Evolutionary conservation across 257 asterid genomes (phyloP).

Genomic region (Plectranthus barbatus): DNA sequence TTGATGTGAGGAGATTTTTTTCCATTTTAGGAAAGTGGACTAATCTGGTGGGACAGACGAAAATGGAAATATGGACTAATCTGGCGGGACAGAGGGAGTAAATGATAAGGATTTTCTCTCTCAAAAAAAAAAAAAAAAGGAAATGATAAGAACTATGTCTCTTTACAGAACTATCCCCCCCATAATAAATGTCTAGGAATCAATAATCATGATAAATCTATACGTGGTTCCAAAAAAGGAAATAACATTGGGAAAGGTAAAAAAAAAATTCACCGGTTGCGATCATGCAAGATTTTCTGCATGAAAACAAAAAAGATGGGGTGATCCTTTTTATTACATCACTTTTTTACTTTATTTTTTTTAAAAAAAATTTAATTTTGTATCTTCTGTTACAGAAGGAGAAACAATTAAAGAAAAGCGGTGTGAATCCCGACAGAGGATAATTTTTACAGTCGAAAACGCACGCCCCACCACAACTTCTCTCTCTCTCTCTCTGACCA

Average conservation of each 20-base stretch:
- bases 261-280: not conserved
- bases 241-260: not conserved
- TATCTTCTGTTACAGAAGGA: not conserved
- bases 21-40: too few relatives aligned
- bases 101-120: too few relatives aligned
- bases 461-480: constrained; percentile 14
- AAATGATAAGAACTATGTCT: not conserved
- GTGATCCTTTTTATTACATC: not conserved
- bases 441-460: not conserved
- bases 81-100: too few relatives aligned
- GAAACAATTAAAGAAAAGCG: not conserved
- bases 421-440: not conserved
- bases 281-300: not conserved
- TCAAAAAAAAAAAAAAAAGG: too few relatives aligned
- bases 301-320: not conserved
- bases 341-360: not conserved
- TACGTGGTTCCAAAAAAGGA: not conserved
- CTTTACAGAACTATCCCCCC: not conserved
- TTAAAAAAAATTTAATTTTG: too few relatives aligned
- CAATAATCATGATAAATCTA: not conserved
- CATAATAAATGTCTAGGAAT: not conserved
- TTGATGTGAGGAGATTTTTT: too few relatives aligned
- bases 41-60: too few relatives aligned
- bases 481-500: not conserved
- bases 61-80: too few relatives aligned